phyloP scores from a whole-genome alignment of 768 basidiomycete species.

The Leccinum arenicola region DNA sequence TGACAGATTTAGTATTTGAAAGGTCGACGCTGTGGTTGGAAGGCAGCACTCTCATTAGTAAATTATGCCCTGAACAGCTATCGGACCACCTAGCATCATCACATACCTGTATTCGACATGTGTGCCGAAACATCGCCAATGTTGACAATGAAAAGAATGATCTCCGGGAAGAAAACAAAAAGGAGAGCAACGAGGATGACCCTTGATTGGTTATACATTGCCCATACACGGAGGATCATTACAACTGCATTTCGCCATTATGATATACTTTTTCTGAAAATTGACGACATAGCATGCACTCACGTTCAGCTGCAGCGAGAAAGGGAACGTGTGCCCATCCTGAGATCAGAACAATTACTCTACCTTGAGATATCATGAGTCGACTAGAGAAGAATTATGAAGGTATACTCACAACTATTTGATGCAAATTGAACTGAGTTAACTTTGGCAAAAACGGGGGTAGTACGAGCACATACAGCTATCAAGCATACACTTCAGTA shows the following conservation, averaged over 20 bases:
- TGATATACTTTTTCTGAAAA: neutral
- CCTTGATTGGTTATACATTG: conserved; percentile 1
- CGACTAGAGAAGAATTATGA: neutral
- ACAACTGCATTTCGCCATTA: neutral
- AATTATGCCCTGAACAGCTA: neutral
- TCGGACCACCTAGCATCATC: no score
- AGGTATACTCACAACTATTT: conserved; percentile 1
- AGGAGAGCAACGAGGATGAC: neutral
- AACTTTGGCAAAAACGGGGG: neutral
- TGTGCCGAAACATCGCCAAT: neutral
- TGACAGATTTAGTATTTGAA: neutral
- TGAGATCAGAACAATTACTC: neutral
- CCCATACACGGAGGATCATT: conserved; percentile 5
- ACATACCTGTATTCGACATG: neutral
- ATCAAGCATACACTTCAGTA: neutral
- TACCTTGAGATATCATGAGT: conserved; percentile 1
- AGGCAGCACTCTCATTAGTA: neutral
- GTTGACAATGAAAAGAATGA: neutral
- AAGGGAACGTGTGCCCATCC: conserved; percentile 5
- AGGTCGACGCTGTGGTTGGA: neutral
- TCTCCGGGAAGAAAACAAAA: neutral
- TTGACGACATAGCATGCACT: neutral
- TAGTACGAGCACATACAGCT: conserved; percentile 1
- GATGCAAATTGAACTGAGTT: neutral
- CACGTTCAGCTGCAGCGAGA: conserved; percentile 3